A percentile compares a stretch with the other conserved stretches of the same genome.
These are phyloP conservation scores for Baudoinia panamericana DNA, from an alignment of 495 filamentous ascomycete species.

Conservation along the genomic window DNA sequence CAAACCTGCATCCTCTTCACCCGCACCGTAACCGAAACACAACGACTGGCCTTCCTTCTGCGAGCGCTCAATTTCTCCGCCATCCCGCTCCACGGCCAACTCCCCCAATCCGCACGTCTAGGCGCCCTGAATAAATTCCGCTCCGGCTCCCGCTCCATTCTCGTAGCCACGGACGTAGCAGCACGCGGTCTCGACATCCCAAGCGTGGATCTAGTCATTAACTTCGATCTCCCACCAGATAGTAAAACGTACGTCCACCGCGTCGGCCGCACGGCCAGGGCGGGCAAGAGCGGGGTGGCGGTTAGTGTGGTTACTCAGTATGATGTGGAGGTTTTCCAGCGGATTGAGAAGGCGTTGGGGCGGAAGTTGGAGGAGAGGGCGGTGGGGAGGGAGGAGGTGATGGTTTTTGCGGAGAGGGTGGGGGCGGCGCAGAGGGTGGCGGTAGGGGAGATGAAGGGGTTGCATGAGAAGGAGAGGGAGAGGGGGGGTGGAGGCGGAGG, in stretches of 20 bases:
- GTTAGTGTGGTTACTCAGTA: constrained; percentile 80
- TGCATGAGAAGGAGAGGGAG: constrained; percentile 58
- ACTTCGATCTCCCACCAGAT: constrained; percentile 70
- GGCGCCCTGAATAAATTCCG: constrained; percentile 82
- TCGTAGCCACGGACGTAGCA: constrained; percentile 93
- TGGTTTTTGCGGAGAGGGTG: constrained; percentile 67
- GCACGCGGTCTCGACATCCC: constrained; percentile 92
- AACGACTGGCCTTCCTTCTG: constrained; percentile 68
- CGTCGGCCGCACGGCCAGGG: constrained; percentile 84
- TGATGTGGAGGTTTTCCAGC: constrained; percentile 71
- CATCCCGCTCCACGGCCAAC: constrained; percentile 82
- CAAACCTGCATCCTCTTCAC: constrained; percentile 79
- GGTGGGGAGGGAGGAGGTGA: constrained; percentile 64
- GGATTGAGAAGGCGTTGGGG: constrained; percentile 73
- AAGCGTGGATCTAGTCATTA: constrained; percentile 76
- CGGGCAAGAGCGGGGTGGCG: constrained; percentile 74
- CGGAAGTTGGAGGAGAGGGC: constrained; percentile 59
- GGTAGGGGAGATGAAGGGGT: constrained; percentile 66
- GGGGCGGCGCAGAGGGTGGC: constrained; percentile 76
- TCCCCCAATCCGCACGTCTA: constrained; percentile 71
- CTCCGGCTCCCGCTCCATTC: constrained; percentile 57
- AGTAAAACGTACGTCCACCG: constrained; percentile 92
- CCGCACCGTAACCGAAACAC: constrained; percentile 83
- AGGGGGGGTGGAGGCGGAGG: constrained; percentile 33
- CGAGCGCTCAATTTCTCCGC: constrained; percentile 52